Conservation (phyloP, 2,329 filamentous ascomycete species). For the Microdochium nivale region DNA sequence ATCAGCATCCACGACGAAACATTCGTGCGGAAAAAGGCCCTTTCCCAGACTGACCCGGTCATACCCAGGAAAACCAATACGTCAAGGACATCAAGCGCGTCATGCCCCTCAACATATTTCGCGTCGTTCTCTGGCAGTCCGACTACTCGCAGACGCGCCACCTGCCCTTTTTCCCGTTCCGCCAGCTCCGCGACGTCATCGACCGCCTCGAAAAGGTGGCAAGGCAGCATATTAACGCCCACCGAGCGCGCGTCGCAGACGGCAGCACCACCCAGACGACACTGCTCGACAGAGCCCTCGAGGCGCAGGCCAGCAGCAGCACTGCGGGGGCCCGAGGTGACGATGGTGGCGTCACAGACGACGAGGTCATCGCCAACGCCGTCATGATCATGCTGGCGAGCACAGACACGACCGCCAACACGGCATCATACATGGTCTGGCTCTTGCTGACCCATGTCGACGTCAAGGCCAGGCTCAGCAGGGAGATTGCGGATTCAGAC, state of each 20-base stretch:
- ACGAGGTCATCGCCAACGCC: constrained; percentile 29
- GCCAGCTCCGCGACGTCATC: constrained; percentile 7
- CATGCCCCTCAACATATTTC: constrained; percentile 8
- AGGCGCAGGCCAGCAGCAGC: neutral
- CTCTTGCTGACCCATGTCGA: constrained; percentile 15
- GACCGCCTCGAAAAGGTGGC: constrained; percentile 9
- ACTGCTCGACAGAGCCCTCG: neutral
- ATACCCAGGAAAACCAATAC: constrained; percentile 25
- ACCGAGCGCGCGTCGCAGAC: constrained; percentile 4
- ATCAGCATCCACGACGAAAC: no score
- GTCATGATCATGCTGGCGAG: constrained; percentile 26
- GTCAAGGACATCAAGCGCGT: constrained; percentile 22
- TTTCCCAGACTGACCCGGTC: neutral
- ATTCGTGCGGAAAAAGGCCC: neutral
- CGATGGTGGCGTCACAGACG: neutral
- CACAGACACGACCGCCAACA: constrained; percentile 36
- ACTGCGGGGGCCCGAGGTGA: no score
- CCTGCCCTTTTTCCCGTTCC: constrained; percentile 13
- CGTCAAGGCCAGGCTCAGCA: constrained; percentile 16
- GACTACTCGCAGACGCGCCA: constrained; percentile 11
- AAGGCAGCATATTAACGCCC: constrained; percentile 18
- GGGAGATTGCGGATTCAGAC: constrained; percentile 15
- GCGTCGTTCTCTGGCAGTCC: constrained; percentile 9
- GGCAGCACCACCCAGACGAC: constrained; percentile 3
- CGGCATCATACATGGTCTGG: constrained; percentile 34